These are phyloP conservation scores for Globisporangium carolinianum DNA, from an alignment of 352 stramenopile genomes.

Conservation along the genomic window DNA sequence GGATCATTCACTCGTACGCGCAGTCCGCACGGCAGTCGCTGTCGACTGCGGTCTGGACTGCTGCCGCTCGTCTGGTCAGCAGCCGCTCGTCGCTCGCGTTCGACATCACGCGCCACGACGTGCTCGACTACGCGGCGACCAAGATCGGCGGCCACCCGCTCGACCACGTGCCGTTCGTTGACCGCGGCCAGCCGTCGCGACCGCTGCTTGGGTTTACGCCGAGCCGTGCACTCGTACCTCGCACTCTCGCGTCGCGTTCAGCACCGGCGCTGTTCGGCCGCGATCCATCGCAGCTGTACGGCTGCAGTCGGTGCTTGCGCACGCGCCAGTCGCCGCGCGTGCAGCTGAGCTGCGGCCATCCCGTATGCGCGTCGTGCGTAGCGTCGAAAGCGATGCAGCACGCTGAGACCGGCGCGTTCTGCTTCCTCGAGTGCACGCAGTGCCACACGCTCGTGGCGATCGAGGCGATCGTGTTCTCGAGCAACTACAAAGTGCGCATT, in stretches of 20 bases:
- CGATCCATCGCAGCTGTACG: conserved; percentile 35
- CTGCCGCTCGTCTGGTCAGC: neutral
- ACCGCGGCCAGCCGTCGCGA: conserved; percentile 50
- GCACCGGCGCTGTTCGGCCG: conserved; percentile 4
- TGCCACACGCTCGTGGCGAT: conserved; percentile 47
- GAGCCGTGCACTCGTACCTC: neutral
- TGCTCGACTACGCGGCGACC: conserved; percentile 33
- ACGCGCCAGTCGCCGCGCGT: conserved; percentile 50
- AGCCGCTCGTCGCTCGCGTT: conserved; percentile 27
- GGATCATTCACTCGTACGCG: conserved; percentile 10
- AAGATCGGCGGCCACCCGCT: conserved; percentile 77
- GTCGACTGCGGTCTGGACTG: conserved; percentile 13
- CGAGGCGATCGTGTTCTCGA: conserved; percentile 46
- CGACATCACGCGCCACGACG: conserved; percentile 21
- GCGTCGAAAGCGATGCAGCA: conserved; percentile 36
- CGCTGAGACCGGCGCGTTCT: conserved; percentile 30
- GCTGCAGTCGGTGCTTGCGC: conserved; percentile 47
- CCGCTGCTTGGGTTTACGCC: conserved; percentile 44
- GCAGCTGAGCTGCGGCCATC: conserved; percentile 59
- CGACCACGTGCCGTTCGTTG: conserved; percentile 68
- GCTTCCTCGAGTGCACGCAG: conserved; percentile 44
- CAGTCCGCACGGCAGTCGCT: neutral
- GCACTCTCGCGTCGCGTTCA: neutral
- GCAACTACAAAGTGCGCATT: conserved; percentile 44
- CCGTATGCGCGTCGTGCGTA: conserved; percentile 50